phyloP scores from a whole-genome alignment of 164 flowering plant species.

The Saururus chinensis region DNA sequence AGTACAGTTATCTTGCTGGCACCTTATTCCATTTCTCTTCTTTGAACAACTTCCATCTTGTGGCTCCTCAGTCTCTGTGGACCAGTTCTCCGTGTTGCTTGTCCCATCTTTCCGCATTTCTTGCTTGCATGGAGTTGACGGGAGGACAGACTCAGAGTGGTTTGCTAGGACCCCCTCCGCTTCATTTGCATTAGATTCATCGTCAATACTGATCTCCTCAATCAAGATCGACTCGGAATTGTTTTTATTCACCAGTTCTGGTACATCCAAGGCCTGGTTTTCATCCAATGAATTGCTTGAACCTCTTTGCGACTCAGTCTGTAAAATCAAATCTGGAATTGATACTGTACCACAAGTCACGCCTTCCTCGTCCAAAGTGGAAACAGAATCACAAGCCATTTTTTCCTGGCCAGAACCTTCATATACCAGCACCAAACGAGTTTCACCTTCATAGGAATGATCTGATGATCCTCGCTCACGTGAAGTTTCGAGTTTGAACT shows the following conservation, averaged over 20 bases:
- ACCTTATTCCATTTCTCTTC: constrained; percentile 19
- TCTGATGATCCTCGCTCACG: constrained; percentile 10
- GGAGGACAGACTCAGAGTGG: constrained; percentile 41
- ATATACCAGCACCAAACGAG: neutral
- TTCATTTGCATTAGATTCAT: constrained; percentile 31
- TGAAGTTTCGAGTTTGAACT: constrained; percentile 10
- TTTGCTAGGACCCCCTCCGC: constrained; percentile 33
- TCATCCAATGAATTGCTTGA: constrained; percentile 8
- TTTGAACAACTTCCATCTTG: constrained; percentile 31
- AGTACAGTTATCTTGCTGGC: constrained; percentile 19
- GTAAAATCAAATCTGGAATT: constrained; percentile 6
- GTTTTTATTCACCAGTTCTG: constrained; percentile 20
- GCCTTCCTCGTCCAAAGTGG: constrained; percentile 31
- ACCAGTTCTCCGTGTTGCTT: constrained; percentile 23
- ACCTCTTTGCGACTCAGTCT: constrained; percentile 11
- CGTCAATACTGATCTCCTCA: constrained; percentile 33
- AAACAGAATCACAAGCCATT: constrained; percentile 22
- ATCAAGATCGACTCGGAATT: constrained; percentile 16
- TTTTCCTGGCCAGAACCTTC: constrained; percentile 12
- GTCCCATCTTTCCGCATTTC: constrained; percentile 39
- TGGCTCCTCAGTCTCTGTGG: constrained; percentile 30
- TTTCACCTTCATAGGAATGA: neutral
- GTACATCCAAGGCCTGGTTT: constrained; percentile 19
- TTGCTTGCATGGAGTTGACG: constrained; percentile 65
- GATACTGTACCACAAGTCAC: constrained; percentile 11